phyloP scores from a whole-genome alignment of 345 rosid species.

The Rhodamnia rubescens region DNA sequence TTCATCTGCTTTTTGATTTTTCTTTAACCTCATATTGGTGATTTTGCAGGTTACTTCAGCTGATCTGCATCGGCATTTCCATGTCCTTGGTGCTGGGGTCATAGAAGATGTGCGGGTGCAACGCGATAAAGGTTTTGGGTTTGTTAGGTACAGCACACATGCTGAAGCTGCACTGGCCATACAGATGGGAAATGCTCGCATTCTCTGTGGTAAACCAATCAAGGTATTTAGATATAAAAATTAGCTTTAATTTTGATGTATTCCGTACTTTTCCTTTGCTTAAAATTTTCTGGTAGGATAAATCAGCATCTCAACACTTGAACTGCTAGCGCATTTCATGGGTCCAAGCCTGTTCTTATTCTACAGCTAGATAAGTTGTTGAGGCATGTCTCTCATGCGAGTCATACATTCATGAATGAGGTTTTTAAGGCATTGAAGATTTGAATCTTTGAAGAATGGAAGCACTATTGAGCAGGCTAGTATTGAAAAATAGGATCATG shows the following conservation, averaged over 20 bases:
- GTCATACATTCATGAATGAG: background rate
- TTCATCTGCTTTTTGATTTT: background rate
- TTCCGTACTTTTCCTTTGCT: background rate
- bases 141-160: conserved; percentile 72
- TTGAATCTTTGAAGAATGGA: background rate
- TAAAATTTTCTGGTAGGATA: background rate
- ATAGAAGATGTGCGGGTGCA: conserved; percentile 92
- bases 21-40: background rate
- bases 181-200: conserved; percentile 71
- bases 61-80: conserved; percentile 74
- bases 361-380: background rate
- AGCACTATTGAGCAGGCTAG: background rate
- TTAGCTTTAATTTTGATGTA: background rate
- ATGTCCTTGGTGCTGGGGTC: conserved; percentile 62
- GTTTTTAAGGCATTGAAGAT: background rate
- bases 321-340: background rate
- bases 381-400: background rate
- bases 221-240: conserved; percentile 28
- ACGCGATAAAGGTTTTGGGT: conserved; percentile 89
- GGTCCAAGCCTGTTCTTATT: background rate
- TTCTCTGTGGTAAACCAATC: conserved; percentile 64
- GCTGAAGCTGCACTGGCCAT: conserved; percentile 86
- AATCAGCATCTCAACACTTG: background rate
- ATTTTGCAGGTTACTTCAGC: conserved; percentile 45
- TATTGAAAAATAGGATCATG: background rate